phyloP scores from a whole-genome alignment of 495 filamentous ascomycete species.

The Xanthoparmelia taractica region DNA sequence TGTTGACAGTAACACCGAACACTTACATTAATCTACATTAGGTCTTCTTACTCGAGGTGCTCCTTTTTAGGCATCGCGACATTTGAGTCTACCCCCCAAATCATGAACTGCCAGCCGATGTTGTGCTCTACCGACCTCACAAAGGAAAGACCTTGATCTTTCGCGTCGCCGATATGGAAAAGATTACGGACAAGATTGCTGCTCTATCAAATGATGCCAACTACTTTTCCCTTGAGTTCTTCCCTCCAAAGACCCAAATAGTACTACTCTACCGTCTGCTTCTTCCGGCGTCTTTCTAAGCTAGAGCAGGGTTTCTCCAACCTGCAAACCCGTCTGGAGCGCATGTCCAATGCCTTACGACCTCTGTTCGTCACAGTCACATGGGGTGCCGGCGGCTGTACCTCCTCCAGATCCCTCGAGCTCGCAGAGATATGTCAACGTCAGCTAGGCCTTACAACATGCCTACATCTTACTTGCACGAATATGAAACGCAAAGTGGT shows the following conservation, averaged over 20 bases:
- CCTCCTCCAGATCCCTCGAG: constrained; percentile 80
- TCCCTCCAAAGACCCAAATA: constrained; percentile 93
- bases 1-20: not conserved
- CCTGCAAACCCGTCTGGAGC: constrained; percentile 82
- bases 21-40: not conserved
- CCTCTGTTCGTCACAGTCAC: constrained; percentile 96
- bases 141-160: not conserved
- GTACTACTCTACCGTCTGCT: constrained; percentile 32
- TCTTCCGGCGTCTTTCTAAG: constrained; percentile 22
- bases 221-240: constrained; percentile 98
- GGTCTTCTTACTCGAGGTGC: not conserved
- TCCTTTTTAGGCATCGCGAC: not conserved
- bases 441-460: constrained; percentile 86
- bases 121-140: not conserved
- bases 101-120: not conserved
- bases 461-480: constrained; percentile 92
- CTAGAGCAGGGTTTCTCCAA: constrained; percentile 71
- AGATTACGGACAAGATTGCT: constrained; percentile 94
- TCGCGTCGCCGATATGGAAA: constrained; percentile 54
- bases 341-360: constrained; percentile 83
- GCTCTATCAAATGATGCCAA: constrained; percentile 70
- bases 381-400: constrained; percentile 94
- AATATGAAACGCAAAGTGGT: constrained; percentile 87
- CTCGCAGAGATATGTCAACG: constrained; percentile 92
- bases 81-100: not conserved